These are phyloP conservation scores for Trichoderma guizhouense DNA, from an alignment of 2,329 filamentous ascomycete species.

Conservation along the genomic window DNA sequence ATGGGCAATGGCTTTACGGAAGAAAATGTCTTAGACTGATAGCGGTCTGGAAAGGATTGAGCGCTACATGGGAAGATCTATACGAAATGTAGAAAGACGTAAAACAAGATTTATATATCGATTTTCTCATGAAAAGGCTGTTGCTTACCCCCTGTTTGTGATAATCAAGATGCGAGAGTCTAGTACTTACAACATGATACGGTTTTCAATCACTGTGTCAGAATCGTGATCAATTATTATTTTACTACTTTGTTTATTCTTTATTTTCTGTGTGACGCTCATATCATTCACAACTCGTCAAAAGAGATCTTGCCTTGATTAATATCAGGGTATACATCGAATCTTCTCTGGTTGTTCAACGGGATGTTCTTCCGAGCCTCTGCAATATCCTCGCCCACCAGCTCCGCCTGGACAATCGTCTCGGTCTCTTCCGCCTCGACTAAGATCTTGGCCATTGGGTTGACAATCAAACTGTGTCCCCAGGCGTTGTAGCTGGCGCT, in stretches of 20 bases:
- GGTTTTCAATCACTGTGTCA: neutral
- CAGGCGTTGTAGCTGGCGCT: slow-evolving; percentile 79
- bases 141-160: neutral
- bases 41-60: neutral
- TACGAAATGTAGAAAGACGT: neutral
- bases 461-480: slow-evolving; percentile 85
- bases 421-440: slow-evolving; percentile 75
- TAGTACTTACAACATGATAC: neutral
- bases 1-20: neutral
- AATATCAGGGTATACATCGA: slow-evolving; percentile 94
- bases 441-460: slow-evolving; percentile 83
- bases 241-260: neutral
- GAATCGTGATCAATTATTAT: neutral
- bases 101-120: neutral
- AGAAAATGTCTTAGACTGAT: neutral
- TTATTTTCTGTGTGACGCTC: neutral
- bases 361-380: slow-evolving; percentile 81
- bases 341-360: slow-evolving; percentile 77
- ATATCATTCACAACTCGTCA: neutral
- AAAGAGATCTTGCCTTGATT: slow-evolving; percentile 51
- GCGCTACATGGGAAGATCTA: neutral
- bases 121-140: neutral
- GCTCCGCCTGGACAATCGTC: slow-evolving; percentile 68
- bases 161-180: neutral
- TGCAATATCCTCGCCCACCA: slow-evolving; percentile 66